These are phyloP conservation scores for Ogataea ganodermae DNA, from an alignment of 805 yeast species.

Conservation along the genomic window DNA sequence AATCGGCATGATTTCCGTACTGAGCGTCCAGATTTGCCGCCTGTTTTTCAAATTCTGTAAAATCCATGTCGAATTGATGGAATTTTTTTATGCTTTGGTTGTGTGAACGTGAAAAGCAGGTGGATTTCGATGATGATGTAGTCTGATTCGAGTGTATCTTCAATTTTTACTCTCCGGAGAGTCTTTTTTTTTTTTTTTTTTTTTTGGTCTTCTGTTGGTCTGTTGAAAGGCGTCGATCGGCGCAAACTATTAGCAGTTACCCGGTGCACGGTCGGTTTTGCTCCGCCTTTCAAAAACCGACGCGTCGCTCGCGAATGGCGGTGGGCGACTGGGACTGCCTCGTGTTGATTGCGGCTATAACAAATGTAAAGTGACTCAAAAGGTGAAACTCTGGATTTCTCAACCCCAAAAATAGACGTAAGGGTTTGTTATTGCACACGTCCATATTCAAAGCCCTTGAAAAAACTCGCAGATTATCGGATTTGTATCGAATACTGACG, in stretches of 20 bases:
- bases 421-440: neutral
- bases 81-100: too few relatives aligned
- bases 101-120: too few relatives aligned
- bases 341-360: constrained; percentile 4
- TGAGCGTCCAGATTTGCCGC: constrained; percentile 41
- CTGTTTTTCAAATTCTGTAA: constrained; percentile 12
- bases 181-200: neutral
- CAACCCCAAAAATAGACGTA: neutral
- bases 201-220: neutral
- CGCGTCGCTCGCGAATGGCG: neutral
- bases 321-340: constrained; percentile 4
- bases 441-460: too few relatives aligned
- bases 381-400: neutral
- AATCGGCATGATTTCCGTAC: constrained; percentile 41
- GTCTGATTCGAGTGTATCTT: too few relatives aligned
- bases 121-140: too few relatives aligned
- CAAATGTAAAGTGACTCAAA: neutral
- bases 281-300: neutral
- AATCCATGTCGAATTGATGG: neutral
- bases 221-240: constrained; percentile 2
- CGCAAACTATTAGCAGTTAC: neutral
- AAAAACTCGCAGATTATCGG: too few relatives aligned
- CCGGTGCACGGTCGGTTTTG: neutral
- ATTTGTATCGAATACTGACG: neutral
- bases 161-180: too few relatives aligned